Evolutionary conservation across 805 yeast species (phyloP).

Genomic region (Myxozyma monticola): DNA sequence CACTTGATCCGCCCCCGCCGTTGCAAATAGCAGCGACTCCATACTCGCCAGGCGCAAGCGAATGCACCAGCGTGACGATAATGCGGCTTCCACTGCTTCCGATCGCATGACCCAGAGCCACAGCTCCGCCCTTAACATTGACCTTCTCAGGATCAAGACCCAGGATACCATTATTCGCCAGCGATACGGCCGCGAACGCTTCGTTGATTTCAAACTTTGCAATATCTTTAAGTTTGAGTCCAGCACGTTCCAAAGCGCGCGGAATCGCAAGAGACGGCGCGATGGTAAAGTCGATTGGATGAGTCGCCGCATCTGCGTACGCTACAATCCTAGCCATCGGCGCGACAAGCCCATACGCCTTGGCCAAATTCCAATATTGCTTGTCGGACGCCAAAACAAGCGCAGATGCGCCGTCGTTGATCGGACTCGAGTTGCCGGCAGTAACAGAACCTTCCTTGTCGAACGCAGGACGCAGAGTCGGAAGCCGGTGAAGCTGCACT

Average conservation of each 20-base stretch:
- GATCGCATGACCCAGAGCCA: conserved; percentile 91
- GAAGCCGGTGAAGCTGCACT: conserved; percentile 69
- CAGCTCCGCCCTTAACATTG: conserved; percentile 94
- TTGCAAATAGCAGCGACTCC: conserved; percentile 96
- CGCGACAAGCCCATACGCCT: conserved; percentile 60
- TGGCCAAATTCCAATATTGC: too few relatives aligned
- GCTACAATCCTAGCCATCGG: conserved; percentile 75
- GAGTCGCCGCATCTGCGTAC: conserved; percentile 95
- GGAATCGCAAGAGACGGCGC: conserved; percentile 94
- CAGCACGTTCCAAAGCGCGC: conserved; percentile 82
- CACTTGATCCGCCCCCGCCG: conserved; percentile 98
- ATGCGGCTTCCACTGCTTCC: conserved; percentile 95
- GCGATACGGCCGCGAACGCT: conserved; percentile 91
- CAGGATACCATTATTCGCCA: conserved; percentile 73
- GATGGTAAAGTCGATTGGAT: conserved; percentile 88
- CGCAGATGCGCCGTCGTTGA: conserved; percentile 97
- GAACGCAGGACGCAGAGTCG: conserved; percentile 83
- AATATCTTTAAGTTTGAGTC: conserved; percentile 59
- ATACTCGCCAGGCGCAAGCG: conserved; percentile 64
- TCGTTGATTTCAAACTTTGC: conserved; percentile 91
- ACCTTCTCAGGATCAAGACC: conserved; percentile 67
- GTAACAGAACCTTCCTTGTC: conserved; percentile 93
- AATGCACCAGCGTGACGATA: conserved; percentile 52
- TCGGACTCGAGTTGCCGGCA: conserved; percentile 90
- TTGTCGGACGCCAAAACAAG: conserved; percentile 75